phyloP scores from a whole-genome alignment of 352 stramenopile genomes.

The Globisporangium megalacanthum region DNA sequence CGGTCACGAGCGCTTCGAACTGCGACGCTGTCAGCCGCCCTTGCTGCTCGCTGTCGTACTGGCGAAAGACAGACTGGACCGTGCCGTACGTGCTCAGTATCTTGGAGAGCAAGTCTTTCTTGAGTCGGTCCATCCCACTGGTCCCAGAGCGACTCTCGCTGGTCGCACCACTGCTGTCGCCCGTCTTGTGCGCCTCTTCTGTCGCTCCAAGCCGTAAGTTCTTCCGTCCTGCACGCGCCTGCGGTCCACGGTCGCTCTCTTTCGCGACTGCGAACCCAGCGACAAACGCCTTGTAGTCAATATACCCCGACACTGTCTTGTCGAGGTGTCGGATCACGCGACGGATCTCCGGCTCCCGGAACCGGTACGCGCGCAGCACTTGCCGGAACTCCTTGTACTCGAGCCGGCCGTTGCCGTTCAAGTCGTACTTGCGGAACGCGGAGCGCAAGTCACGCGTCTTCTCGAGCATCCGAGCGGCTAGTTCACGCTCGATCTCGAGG shows the following conservation, averaged over 20 bases:
- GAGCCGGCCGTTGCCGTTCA: conserved; percentile 55
- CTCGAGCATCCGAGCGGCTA: conserved; percentile 45
- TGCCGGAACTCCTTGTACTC: conserved; percentile 70
- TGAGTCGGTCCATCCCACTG: conserved; percentile 27
- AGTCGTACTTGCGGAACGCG: conserved; percentile 63
- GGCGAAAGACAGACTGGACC: conserved; percentile 43
- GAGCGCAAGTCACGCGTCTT: conserved; percentile 48
- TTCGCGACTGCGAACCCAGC: conserved; percentile 29
- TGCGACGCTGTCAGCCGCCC: conserved; percentile 30
- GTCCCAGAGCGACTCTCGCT: conserved; percentile 10
- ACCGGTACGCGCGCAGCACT: conserved; percentile 54
- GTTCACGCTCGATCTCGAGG: conserved; percentile 58
- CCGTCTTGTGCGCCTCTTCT: conserved; percentile 5
- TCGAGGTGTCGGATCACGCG: conserved; percentile 72
- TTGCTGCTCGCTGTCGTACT: conserved; percentile 39
- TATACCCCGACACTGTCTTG: conserved; percentile 55
- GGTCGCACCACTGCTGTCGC: neutral
- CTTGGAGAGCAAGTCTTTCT: conserved; percentile 36
- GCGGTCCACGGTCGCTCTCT: conserved; percentile 16
- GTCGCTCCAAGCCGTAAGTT: conserved; percentile 17
- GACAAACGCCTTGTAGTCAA: conserved; percentile 73
- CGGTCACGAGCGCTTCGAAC: conserved; percentile 37
- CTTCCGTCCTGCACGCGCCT: conserved; percentile 7
- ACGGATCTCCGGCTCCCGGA: conserved; percentile 58
- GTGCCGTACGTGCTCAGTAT: conserved; percentile 38